These are phyloP conservation scores for Myxozyma udenii DNA, from an alignment of 805 yeast species.

Conservation along the genomic window DNA sequence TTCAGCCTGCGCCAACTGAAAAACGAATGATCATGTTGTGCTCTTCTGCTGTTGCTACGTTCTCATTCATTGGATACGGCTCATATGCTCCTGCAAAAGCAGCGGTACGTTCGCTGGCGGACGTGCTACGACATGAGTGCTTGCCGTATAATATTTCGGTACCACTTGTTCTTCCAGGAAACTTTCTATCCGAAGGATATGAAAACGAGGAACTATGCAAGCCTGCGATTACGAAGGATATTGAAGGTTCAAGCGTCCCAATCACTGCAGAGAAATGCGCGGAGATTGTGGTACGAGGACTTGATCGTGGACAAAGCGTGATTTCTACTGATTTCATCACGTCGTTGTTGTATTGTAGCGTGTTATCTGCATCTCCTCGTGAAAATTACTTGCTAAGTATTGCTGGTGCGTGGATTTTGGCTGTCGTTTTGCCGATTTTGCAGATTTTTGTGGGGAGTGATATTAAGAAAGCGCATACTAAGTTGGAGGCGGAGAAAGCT, in stretches of 20 bases:
- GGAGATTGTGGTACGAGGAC: constrained; percentile 50
- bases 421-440: constrained; percentile 56
- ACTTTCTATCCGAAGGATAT: constrained; percentile 84
- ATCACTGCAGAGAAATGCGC: constrained; percentile 68
- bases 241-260: constrained; percentile 82
- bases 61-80: constrained; percentile 85
- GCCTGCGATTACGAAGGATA: constrained; percentile 73
- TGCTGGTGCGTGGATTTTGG: constrained; percentile 48
- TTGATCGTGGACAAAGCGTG: constrained; percentile 65
- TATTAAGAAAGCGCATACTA: constrained; percentile 1
- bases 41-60: constrained; percentile 78
- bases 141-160: constrained; percentile 64
- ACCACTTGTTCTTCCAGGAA: constrained; percentile 80
- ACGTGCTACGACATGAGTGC: constrained; percentile 78
- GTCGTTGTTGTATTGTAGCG: constrained; percentile 67
- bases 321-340: constrained; percentile 82
- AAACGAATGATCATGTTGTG: constrained; percentile 56
- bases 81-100: constrained; percentile 89
- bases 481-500: neutral
- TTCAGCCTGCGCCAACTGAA: constrained; percentile 29
- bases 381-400: constrained; percentile 53
- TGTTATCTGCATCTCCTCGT: constrained; percentile 70
- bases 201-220: constrained; percentile 76
- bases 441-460: constrained; percentile 15
- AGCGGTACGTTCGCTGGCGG: constrained; percentile 72